phyloP scores from a whole-genome alignment of 2,329 filamentous ascomycete species.

The Pseudocercospora macadamiae region DNA sequence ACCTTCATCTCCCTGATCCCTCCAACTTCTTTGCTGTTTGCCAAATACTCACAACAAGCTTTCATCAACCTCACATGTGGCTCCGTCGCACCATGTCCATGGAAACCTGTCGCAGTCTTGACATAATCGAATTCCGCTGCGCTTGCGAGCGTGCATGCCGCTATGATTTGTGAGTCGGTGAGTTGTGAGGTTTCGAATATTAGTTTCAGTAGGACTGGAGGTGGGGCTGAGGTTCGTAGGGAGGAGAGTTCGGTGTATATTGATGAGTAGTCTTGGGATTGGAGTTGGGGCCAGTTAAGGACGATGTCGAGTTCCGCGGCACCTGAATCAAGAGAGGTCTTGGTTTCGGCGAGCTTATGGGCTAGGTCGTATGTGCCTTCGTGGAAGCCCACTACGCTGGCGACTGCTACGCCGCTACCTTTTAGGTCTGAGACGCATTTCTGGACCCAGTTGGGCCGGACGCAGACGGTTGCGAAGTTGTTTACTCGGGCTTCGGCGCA shows the following conservation, averaged over 20 bases:
- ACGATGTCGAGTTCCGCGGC: conserved; percentile 63
- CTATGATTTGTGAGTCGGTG: conserved; percentile 53
- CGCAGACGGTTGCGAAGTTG: conserved; percentile 59
- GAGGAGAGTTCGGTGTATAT: conserved; percentile 58
- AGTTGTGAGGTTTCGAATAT: conserved; percentile 64
- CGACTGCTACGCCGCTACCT: conserved; percentile 53
- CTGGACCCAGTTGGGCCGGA: conserved; percentile 57
- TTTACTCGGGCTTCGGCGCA: conserved; percentile 58
- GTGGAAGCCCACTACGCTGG: conserved; percentile 63
- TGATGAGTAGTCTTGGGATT: conserved; percentile 45
- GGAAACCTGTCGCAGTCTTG: conserved; percentile 64
- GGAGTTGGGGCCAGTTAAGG: conserved; percentile 56
- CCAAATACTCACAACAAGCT: conserved; percentile 49
- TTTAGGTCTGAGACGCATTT: conserved; percentile 54
- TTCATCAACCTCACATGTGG: conserved; percentile 60
- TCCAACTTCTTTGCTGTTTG: conserved; percentile 3
- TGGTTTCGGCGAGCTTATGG: conserved; percentile 55
- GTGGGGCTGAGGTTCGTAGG: conserved; percentile 52
- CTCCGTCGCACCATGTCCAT: conserved; percentile 56
- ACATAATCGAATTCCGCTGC: conserved; percentile 61
- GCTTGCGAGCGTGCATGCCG: conserved; percentile 55
- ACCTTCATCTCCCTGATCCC: conserved; percentile 51
- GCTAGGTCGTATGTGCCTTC: conserved; percentile 59
- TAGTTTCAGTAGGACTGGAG: conserved; percentile 54
- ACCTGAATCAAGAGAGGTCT: conserved; percentile 52